phyloP scores from a whole-genome alignment of 352 stramenopile species.

The Globisporangium perplexum region DNA sequence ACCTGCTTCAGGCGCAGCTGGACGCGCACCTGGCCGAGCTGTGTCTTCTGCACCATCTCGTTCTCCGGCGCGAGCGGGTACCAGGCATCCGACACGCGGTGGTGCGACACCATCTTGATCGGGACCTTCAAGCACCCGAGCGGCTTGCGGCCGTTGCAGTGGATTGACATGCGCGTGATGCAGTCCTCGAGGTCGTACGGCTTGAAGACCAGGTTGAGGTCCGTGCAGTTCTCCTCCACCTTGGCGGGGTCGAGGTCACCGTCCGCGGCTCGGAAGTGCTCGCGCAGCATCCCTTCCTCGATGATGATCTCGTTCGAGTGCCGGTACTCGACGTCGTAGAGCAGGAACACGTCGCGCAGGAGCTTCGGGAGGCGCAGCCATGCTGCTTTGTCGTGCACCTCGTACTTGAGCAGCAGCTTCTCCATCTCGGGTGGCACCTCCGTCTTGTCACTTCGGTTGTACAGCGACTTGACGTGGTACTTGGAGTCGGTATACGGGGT shows the following conservation, averaged over 20 bases:
- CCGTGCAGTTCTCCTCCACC: slow-evolving; percentile 47
- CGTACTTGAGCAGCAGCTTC: slow-evolving; percentile 38
- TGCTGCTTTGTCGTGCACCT: slow-evolving; percentile 39
- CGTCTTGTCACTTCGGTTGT: slow-evolving; percentile 25
- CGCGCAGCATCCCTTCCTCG: slow-evolving; percentile 54
- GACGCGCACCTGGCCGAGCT: slow-evolving; percentile 55
- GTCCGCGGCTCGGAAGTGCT: slow-evolving; percentile 44
- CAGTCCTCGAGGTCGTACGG: slow-evolving; percentile 60
- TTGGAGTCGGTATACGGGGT: slow-evolving; percentile 47
- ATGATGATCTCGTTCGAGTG: slow-evolving; percentile 52
- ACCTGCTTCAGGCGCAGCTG: slow-evolving; percentile 33
- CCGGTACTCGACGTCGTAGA: slow-evolving; percentile 68
- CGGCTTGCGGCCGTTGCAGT: slow-evolving; percentile 35
- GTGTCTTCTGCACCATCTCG: slow-evolving; percentile 60
- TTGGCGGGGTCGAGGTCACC: slow-evolving; percentile 55
- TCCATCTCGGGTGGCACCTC: slow-evolving; percentile 27
- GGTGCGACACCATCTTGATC: slow-evolving; percentile 51
- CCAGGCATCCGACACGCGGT: slow-evolving; percentile 58
- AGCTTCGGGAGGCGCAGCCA: slow-evolving; percentile 41
- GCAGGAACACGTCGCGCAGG: slow-evolving; percentile 54
- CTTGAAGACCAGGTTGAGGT: slow-evolving; percentile 64
- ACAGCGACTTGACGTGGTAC: slow-evolving; percentile 35
- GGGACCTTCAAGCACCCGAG: slow-evolving; percentile 62
- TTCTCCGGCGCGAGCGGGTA: slow-evolving; percentile 54
- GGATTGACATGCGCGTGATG: slow-evolving; percentile 45